phyloP scores from a whole-genome alignment of 2,329 filamentous ascomycete genomes.

The Aquanectria penicillioides region DNA sequence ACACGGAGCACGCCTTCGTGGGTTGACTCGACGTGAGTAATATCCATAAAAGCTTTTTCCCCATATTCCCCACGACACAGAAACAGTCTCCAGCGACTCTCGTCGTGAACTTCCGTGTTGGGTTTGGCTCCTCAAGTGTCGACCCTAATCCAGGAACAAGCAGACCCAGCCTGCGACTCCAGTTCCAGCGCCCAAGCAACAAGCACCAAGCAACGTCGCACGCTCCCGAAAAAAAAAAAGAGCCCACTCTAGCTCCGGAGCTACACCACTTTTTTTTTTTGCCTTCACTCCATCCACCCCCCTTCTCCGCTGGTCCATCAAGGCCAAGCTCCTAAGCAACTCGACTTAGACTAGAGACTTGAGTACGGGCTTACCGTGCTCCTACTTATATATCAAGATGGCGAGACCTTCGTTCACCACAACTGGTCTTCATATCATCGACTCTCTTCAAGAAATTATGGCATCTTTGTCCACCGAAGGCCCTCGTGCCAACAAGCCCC shows the following conservation, averaged over 20 bases:
- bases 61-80: background rate
- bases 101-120: conserved; percentile 15
- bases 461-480: conserved; percentile 39
- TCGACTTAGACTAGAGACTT: conserved; percentile 31
- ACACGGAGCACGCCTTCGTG: too few species aligned
- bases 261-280: conserved; percentile 21
- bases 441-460: conserved; percentile 34
- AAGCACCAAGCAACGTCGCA: conserved; percentile 17
- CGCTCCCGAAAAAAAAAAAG: conserved; percentile 10
- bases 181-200: conserved; percentile 4
- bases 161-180: conserved; percentile 17
- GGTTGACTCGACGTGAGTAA: background rate
- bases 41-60: background rate
- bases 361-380: conserved; percentile 24
- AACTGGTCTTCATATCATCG: conserved; percentile 28
- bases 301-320: conserved; percentile 6
- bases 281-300: conserved; percentile 11
- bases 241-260: conserved; percentile 22
- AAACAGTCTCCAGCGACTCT: conserved; percentile 5
- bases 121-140: conserved; percentile 2
- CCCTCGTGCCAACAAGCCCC: conserved; percentile 33
- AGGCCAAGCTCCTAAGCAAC: conserved; percentile 13
- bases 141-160: conserved; percentile 16
- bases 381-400: conserved; percentile 37
- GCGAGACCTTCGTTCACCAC: conserved; percentile 25